phyloP scores from a whole-genome alignment of 2,329 filamentous ascomycete genomes.

The Cercospora sojina region DNA sequence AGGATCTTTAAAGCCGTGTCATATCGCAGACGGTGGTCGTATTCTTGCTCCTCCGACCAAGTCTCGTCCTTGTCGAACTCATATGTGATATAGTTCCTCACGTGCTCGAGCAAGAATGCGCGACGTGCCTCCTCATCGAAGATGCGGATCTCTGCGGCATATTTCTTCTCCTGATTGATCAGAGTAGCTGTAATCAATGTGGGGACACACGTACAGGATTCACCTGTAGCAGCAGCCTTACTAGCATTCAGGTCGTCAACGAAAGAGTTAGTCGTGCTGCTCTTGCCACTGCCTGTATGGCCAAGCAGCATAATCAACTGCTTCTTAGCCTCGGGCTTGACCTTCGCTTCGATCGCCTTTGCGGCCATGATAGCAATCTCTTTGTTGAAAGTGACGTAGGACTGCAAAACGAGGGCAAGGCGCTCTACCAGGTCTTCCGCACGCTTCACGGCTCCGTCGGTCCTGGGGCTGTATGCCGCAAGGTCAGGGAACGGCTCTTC shows the following conservation, averaged over 20 bases:
- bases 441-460: background rate
- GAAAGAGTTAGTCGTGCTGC: slow-evolving; percentile 14
- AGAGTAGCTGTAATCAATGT: slow-evolving; percentile 9
- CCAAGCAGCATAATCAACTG: slow-evolving; percentile 8
- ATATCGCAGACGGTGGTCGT: background rate
- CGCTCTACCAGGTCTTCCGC: background rate
- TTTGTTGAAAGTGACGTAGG: background rate
- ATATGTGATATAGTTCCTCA: background rate
- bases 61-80: slow-evolving; percentile 6
- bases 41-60: slow-evolving; percentile 8
- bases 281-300: slow-evolving; percentile 14
- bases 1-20: slow-evolving; percentile 16
- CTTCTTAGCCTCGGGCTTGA: background rate
- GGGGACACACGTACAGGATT: slow-evolving; percentile 16
- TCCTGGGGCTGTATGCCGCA: background rate
- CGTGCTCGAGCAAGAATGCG: slow-evolving; percentile 8
- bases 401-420: background rate
- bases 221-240: slow-evolving; percentile 10
- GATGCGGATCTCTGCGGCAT: slow-evolving; percentile 14
- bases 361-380: background rate
- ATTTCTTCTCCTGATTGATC: background rate
- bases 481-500: background rate
- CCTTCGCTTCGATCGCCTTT: background rate
- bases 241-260: slow-evolving; percentile 13
- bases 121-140: background rate